Base-by-base conservation (phyloP, 352 stramenopile species). In the Pythium graminicola region DNA sequence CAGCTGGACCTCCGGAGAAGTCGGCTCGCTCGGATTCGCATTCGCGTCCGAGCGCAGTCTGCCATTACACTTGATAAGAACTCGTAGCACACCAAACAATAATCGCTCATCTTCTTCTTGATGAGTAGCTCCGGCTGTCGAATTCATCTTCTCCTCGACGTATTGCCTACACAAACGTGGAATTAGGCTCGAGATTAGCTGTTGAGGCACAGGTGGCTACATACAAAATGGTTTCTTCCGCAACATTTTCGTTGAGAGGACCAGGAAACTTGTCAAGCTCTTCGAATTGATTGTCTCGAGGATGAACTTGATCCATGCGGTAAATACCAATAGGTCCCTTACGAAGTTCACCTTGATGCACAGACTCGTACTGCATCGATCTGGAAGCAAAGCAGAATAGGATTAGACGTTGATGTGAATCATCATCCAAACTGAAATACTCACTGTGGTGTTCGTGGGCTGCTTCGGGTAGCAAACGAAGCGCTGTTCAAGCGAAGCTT, bases 251-350 rank as follows among this genome's bases (percentile, higher is more conserved):
- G 16, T 73, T 77, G 23, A 95, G 52, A 3, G 84, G 84, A 6
- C 84, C 84, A 24, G 84, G 84, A 62, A 95, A 95, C 14, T 65
- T 65, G 27, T 86, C 68, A 32, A 95, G 65, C 40, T 85, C 65
- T 24, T 88, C 67, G 33, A 86, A 80, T 11, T 81, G 71, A n/a
- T 60, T 62, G 45, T 90, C 70, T 16, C 72, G 73, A n/a, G 72
- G 74, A 35, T 95, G 76, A 16, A 95, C 54, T 39, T 91, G 76
- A 9, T 86, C 68, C 80, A 95, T 90, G 26, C 67, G 67, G 57
- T 90, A 93, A 11, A 95, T 53, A n/a, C 66, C 65, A 6, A 95
- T 69, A 6, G 84, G 84, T 31, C 84, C 84, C 52, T 93, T 95
- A 17, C 84, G 74, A 24, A 89, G 58, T 39, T 93, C 78, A 16